Conservation (phyloP, 768 basidiomycete species). For the Lactarius hatsudake region DNA sequence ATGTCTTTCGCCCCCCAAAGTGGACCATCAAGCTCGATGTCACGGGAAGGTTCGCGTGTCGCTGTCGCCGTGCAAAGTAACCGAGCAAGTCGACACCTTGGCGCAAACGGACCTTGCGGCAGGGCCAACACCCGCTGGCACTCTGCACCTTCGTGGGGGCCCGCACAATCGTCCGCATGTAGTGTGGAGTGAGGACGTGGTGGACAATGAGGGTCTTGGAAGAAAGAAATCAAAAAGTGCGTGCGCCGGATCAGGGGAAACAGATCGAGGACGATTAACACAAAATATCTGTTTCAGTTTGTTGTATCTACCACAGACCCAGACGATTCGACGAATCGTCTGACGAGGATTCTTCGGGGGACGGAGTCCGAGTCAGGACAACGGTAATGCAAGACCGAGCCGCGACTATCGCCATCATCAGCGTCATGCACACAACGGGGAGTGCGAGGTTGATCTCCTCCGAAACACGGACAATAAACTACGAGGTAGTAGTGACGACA, state of each 20-base stretch:
- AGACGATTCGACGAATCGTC: slow-evolving; percentile 81
- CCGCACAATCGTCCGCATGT: slow-evolving; percentile 46
- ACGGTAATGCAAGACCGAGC: slow-evolving; percentile 13
- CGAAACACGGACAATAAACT: slow-evolving; percentile 4
- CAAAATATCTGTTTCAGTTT: slow-evolving; percentile 53
- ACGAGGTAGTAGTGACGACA: slow-evolving; percentile 2
- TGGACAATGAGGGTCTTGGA: slow-evolving; percentile 85
- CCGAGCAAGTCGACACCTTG: slow-evolving; percentile 9
- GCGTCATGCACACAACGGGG: slow-evolving; percentile 6
- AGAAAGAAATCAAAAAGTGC: slow-evolving; percentile 79
- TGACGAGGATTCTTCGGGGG: slow-evolving; percentile 55
- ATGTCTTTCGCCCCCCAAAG: slow-evolving; percentile 13
- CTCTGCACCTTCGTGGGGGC: slow-evolving; percentile 17
- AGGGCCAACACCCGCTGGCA: background rate
- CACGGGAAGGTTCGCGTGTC: slow-evolving; percentile 19
- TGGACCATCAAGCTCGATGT: slow-evolving; percentile 5
- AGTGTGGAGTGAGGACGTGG: slow-evolving; percentile 61
- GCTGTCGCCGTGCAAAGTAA: slow-evolving; percentile 2
- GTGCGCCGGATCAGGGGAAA: background rate
- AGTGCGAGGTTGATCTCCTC: background rate
- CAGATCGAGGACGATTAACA: background rate
- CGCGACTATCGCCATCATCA: background rate
- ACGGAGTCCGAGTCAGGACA: slow-evolving; percentile 35
- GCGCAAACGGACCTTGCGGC: background rate
- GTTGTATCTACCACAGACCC: slow-evolving; percentile 92